Base-by-base conservation (phyloP, 31 red algal species). In the Endocladia muricata region DNA sequence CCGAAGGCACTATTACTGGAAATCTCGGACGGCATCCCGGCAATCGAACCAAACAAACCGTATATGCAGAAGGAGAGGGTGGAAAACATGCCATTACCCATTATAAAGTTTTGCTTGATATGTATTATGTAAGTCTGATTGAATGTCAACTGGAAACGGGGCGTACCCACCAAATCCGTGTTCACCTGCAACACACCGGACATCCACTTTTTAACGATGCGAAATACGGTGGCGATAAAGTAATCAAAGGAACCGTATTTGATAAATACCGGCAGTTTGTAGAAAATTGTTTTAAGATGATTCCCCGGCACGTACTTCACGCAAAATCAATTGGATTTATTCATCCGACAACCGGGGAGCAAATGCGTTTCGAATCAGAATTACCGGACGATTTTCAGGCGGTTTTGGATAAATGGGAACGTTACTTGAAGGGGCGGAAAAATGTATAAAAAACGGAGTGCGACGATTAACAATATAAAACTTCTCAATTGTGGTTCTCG, bases 151-250 rank as follows among this genome's bases (percentile, higher is more conserved):
- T 97, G 37, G 76, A 84, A 72, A 94, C 91, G 41, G 91, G 95
- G 30, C 82, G 95, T 21, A 94, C 86, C n/a, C 91, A 98, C 63
- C 91, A 94, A 67, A 94, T 98, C 35, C 81, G 92, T 41, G 94
- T 97, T 39, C 94, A 97, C 58, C 37, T 86, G 23, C 69, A 72
- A 5, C 73, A 91, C 78, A 30, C 23, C 17, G 60, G 83, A 29
- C 71, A 80, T 31, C 89, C 91, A 28, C 84, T 94, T 15, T 49
- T 94, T 22, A 88, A 91, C 42, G 92, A 98, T 72, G 82, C 82
- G 25, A 29, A 86, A 38, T 95, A 94, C 76, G 84, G 85, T 9
- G 65, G n/a, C n/a, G n/a, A n/a, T n/a, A n/a, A n/a, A n/a, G n/a
- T n/a, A n/a, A n/a, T n/a, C 78, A 44, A 19, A 2, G 29, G 68